phyloP scores from a whole-genome alignment of 208 protist species.

The Acanthamoeba divionensis region DNA sequence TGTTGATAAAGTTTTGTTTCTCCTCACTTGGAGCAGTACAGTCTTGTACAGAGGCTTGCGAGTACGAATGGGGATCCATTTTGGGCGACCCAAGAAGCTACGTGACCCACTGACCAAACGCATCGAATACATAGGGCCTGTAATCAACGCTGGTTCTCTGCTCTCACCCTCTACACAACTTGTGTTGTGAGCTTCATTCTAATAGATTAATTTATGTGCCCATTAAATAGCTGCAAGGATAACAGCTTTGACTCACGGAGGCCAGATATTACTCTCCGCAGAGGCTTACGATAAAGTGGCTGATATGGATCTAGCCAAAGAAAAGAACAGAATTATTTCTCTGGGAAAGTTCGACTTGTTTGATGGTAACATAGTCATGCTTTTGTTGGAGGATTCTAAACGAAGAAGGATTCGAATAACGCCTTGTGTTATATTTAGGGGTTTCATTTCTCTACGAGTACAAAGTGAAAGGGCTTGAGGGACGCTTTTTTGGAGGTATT shows the following conservation, averaged over 20 bases:
- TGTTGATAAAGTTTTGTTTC: not conserved
- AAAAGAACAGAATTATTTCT: no score
- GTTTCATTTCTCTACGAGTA: no score
- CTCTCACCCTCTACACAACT: no score
- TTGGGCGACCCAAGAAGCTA: not conserved
- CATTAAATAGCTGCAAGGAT: not conserved
- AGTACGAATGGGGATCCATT: not conserved
- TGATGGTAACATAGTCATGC: not conserved
- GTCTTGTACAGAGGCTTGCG: not conserved
- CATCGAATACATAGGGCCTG: not conserved
- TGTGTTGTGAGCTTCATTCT: no score
- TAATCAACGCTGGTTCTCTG: not conserved
- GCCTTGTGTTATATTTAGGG: no score
- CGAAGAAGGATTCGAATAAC: no score
- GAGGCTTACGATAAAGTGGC: not conserved
- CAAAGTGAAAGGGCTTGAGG: no score
- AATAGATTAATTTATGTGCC: no score
- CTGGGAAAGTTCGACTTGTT: not conserved
- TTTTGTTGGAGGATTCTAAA: no score
- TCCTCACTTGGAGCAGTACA: not conserved
- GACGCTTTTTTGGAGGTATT: no score
- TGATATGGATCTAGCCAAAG: no score
- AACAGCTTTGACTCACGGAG: not conserved
- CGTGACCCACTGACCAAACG: not conserved
- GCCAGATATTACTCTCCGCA: not conserved